These are phyloP conservation scores for Tylopilus cervinicoccineus DNA, from an alignment of 768 basidiomycete genomes.

Conservation along the genomic window DNA sequence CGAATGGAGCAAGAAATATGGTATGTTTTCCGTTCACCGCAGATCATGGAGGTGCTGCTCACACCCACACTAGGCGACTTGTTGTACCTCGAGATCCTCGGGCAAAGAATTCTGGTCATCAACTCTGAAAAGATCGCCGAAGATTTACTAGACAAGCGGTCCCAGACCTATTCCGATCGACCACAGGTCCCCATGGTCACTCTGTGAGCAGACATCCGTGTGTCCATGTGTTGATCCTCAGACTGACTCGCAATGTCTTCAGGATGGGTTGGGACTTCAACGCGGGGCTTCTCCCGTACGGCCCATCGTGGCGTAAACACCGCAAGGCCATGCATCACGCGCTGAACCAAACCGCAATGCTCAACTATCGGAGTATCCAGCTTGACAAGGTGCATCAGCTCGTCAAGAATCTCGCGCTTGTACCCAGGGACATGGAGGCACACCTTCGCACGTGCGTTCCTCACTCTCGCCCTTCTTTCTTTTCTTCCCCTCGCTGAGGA, in stretches of 20 bases:
- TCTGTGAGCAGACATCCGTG: too few relatives aligned
- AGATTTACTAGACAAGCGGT: slow-evolving; percentile 29
- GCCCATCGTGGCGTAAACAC: slow-evolving; percentile 35
- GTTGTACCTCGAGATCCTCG: slow-evolving; percentile 25
- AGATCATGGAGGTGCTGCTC: background rate
- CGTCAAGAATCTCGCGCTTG: slow-evolving; percentile 25
- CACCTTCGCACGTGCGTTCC: slow-evolving; percentile 20
- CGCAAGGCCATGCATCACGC: slow-evolving; percentile 35
- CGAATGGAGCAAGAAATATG: slow-evolving; percentile 41
- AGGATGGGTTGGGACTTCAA: slow-evolving; percentile 40
- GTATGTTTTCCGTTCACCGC: slow-evolving; percentile 18
- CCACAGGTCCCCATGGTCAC: slow-evolving; percentile 22
- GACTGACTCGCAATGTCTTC: too few relatives aligned
- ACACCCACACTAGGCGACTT: slow-evolving; percentile 19
- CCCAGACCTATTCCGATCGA: slow-evolving; percentile 26
- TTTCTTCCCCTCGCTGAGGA: too few relatives aligned
- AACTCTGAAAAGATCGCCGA: slow-evolving; percentile 22
- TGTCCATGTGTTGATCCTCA: too few relatives aligned
- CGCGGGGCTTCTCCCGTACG: slow-evolving; percentile 34
- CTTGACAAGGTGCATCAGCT: slow-evolving; percentile 29
- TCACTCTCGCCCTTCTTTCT: too few relatives aligned
- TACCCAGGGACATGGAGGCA: slow-evolving; percentile 24
- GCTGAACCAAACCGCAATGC: slow-evolving; percentile 29
- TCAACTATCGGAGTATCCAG: slow-evolving; percentile 32
- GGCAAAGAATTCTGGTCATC: slow-evolving; percentile 19